These are phyloP conservation scores for Aureobasidium sp. DNA, from an alignment of 2,329 filamentous ascomycete species.

Conservation along the genomic window DNA sequence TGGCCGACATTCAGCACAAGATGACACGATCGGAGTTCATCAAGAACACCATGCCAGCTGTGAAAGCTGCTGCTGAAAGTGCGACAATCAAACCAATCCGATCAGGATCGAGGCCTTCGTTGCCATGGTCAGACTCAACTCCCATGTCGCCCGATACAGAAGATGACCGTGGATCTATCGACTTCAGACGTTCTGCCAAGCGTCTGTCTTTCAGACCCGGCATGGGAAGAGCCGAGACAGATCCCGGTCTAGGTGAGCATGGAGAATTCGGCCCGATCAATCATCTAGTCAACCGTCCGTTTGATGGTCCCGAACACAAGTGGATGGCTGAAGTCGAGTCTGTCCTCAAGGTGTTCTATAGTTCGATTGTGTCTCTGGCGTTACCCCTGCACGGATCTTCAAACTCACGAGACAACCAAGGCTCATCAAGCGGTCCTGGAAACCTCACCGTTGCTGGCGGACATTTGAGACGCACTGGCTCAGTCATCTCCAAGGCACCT, in stretches of 20 bases:
- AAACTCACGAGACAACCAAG: constrained; percentile 30
- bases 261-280: constrained; percentile 52
- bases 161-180: constrained; percentile 30
- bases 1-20: constrained; percentile 91
- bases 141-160: constrained; percentile 17
- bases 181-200: constrained; percentile 33
- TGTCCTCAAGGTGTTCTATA: constrained; percentile 89
- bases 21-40: constrained; percentile 95
- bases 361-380: constrained; percentile 78
- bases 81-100: constrained; percentile 25
- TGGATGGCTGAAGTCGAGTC: constrained; percentile 88
- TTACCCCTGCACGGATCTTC: constrained; percentile 76
- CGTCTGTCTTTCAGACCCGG: constrained; percentile 39
- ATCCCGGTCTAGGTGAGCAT: constrained; percentile 9
- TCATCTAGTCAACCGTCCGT: constrained; percentile 69
- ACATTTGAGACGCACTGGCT: constrained; percentile 73
- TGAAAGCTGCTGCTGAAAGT: constrained; percentile 59
- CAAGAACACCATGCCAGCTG: constrained; percentile 90
- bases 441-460: constrained; percentile 56
- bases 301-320: constrained; percentile 64
- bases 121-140: constrained; percentile 28
- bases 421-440: constrained; percentile 18
- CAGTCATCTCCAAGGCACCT: constrained; percentile 84
- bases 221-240: constrained; percentile 25
- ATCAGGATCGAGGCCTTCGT: constrained; percentile 21